Evolutionary conservation across 169 alveolate genomes (phyloP), one percentile per base, ranked within the genome.

Genomic region (Blepharisma undulans): DNA sequence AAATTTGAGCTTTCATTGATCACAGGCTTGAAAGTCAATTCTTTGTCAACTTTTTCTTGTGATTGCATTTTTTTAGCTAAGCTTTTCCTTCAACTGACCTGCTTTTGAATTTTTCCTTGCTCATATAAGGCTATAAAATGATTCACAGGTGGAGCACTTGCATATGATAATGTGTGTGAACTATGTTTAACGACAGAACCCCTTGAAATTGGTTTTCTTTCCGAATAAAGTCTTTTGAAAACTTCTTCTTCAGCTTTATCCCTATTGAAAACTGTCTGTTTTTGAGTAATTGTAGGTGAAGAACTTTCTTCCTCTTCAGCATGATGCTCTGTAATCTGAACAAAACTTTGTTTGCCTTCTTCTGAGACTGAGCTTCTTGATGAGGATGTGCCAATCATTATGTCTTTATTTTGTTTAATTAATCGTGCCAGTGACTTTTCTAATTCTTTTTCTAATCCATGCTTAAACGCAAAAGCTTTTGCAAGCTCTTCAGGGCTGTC

Each of bases 1-100:
- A 79, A 32, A n/a, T 32, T 79, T 27, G 87, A 79, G 30, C 25
- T 32, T 32, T 79, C 34, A 33, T 79, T 79, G 61, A 79, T 79
- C 61, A n/a, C 72, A 6, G 87, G 87, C 29, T 25, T 79, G 32
- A 79, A 79, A 79, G 87, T 79, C 80, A 74, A 74, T 22, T 74
- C 80, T 29, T 74, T 74, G 61, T 29, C 36, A 21, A 4, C 87
- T 32, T 79, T 22, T 29, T 79, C 87, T 29, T 79, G 71, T 27
- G 34, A 21, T 79, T 79, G 71, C 61, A 21, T 27, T 79, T 79
- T 33, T n/a, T 79, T 79, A 25, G 66, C 66, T 48, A 48, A 5
- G 66, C 66, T 48, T 48, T 48, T 48, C 66, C 66, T 48, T 48
- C 66, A 48, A 48, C 66, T 48, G 66, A 48, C 66, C 12, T 48